Evolutionary conservation across 2,329 filamentous ascomycete species (phyloP).

Genomic region (Chalara sp.): DNA sequence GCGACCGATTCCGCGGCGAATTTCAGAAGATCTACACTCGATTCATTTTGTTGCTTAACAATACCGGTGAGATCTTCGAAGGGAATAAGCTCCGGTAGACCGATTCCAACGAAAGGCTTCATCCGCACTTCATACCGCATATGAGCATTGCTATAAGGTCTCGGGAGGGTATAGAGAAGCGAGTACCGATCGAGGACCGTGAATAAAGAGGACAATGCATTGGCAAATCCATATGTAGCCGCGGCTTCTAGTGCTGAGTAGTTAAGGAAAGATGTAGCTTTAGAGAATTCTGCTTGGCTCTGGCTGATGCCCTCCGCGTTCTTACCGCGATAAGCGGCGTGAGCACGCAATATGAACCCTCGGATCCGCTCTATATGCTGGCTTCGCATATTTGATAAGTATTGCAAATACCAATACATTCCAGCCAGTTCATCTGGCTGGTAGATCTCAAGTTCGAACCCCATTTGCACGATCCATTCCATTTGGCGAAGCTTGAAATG

Average conservation of each 20-base stretch:
- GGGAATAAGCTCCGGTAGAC: slow-evolving; percentile 49
- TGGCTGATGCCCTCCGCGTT: too few species aligned
- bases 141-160: slow-evolving; percentile 48
- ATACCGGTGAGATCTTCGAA: slow-evolving; percentile 44
- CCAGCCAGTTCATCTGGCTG: slow-evolving; percentile 74
- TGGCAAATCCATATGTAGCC: slow-evolving; percentile 48
- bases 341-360: slow-evolving; percentile 44
- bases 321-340: background rate
- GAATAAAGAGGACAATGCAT: slow-evolving; percentile 45
- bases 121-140: slow-evolving; percentile 62
- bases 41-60: slow-evolving; percentile 34
- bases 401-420: slow-evolving; percentile 88
- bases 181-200: slow-evolving; percentile 36
- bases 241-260: slow-evolving; percentile 58
- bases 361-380: slow-evolving; percentile 66
- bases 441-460: slow-evolving; percentile 91
- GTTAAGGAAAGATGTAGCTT: slow-evolving; percentile 49
- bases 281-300: slow-evolving; percentile 33
- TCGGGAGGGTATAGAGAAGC: slow-evolving; percentile 31
- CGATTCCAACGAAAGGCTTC: slow-evolving; percentile 59
- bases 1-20: slow-evolving; percentile 27
- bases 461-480: slow-evolving; percentile 81
- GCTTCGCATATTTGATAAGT: slow-evolving; percentile 58
- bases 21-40: slow-evolving; percentile 25
- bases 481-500: slow-evolving; percentile 85